A percentile compares a stretch with the other conserved stretches of the same genome.
phyloP scores from a whole-genome alignment of 164 flowering plant species.

The Tetracentron sinense region DNA sequence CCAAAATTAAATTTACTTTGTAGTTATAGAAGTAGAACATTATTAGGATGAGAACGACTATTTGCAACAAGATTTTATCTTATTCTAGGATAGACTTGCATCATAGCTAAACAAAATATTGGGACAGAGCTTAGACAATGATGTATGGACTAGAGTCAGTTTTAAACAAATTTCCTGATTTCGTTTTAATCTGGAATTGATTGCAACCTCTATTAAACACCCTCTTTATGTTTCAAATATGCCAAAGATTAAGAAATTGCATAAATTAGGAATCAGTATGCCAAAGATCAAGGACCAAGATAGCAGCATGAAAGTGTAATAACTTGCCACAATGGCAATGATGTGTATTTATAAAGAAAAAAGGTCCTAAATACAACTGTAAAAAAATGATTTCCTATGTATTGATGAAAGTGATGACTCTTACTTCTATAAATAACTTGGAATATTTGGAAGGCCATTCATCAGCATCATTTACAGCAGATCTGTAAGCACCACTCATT shows the following conservation, averaged over 20 bases:
- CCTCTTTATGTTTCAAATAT: too few relatives aligned
- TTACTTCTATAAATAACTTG: slow-evolving; percentile 84
- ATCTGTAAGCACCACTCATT: slow-evolving; percentile 37
- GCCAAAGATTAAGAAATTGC: too few relatives aligned
- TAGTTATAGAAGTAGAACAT: too few relatives aligned
- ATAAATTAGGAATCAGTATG: neutral
- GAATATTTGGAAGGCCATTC: slow-evolving; percentile 99
- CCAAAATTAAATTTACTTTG: too few relatives aligned
- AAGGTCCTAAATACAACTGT: neutral
- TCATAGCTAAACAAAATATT: too few relatives aligned
- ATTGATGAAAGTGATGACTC: slow-evolving; percentile 14
- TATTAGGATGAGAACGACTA: too few relatives aligned
- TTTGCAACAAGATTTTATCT: too few relatives aligned
- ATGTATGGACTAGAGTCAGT: too few relatives aligned
- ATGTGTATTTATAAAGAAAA: neutral
- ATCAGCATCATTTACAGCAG: slow-evolving; percentile 85
- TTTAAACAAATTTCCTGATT: too few relatives aligned
- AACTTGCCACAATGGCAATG: neutral
- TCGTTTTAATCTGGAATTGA: too few relatives aligned
- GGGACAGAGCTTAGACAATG: too few relatives aligned
- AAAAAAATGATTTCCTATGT: neutral
- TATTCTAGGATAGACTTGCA: too few relatives aligned
- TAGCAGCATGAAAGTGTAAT: neutral
- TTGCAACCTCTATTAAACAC: neutral
- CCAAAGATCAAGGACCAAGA: neutral